These are phyloP conservation scores for Isatis tinctoria DNA, from an alignment of 345 rosid genomes.

Conservation along the genomic window DNA sequence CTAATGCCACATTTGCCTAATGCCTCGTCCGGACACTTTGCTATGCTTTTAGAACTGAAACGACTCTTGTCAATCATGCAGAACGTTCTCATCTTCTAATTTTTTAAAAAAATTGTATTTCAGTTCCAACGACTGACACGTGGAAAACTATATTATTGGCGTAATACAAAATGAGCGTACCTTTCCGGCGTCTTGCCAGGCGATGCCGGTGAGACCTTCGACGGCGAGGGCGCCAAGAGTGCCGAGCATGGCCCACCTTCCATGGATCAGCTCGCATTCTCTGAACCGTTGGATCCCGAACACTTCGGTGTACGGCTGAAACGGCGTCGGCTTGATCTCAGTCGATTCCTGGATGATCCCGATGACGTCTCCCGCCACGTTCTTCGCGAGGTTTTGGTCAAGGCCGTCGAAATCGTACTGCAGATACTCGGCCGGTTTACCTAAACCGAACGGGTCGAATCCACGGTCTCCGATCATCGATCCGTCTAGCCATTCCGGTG, in stretches of 20 bases:
- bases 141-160: background rate
- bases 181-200: slow-evolving; percentile 84
- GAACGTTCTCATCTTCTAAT: background rate
- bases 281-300: slow-evolving; percentile 83
- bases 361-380: slow-evolving; percentile 60
- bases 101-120: background rate
- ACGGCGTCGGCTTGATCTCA: slow-evolving; percentile 72
- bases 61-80: slow-evolving; percentile 6
- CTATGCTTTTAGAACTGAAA: background rate
- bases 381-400: slow-evolving; percentile 93
- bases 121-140: slow-evolving; percentile 2
- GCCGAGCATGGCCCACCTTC: slow-evolving; percentile 92
- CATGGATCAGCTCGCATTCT: slow-evolving; percentile 92
- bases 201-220: slow-evolving; percentile 62
- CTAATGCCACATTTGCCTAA: background rate
- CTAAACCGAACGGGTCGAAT: slow-evolving; percentile 81
- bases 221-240: slow-evolving; percentile 65
- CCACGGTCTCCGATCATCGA: slow-evolving; percentile 83
- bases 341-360: slow-evolving; percentile 45
- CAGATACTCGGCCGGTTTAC: slow-evolving; percentile 86
- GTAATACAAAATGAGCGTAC: slow-evolving; percentile 23
- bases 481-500: slow-evolving; percentile 81
- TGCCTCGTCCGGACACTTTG: background rate
- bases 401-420: slow-evolving; percentile 73
- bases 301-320: slow-evolving; percentile 82